phyloP scores from a whole-genome alignment of 2,329 filamentous ascomycete genomes.

The Aureobasidium melanogenum region DNA sequence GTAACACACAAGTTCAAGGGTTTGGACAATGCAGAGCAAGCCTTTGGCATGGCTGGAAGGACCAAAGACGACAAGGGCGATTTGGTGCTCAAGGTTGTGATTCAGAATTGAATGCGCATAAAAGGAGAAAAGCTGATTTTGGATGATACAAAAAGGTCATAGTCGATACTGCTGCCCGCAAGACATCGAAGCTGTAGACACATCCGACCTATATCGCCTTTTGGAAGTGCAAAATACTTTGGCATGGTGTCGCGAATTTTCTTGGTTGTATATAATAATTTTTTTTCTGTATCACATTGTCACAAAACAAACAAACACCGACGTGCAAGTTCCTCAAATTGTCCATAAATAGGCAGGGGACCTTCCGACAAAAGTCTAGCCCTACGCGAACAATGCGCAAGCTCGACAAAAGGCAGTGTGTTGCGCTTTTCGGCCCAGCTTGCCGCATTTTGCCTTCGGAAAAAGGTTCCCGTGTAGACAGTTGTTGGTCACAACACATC shows the following conservation, averaged over 20 bases:
- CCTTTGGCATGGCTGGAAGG: constrained; percentile 62
- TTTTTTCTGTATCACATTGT: too few relatives aligned
- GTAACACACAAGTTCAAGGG: constrained; percentile 66
- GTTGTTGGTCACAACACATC: background rate
- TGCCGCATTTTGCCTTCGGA: background rate
- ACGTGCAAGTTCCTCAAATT: too few relatives aligned
- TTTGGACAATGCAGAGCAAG: constrained; percentile 50
- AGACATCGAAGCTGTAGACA: background rate
- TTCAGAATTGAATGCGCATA: constrained; percentile 28
- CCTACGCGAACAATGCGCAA: too few relatives aligned
- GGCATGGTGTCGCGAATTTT: too few relatives aligned
- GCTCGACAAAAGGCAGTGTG: background rate
- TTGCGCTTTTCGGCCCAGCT: background rate
- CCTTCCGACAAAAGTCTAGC: too few relatives aligned
- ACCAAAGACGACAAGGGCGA: constrained; percentile 60
- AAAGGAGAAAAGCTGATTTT: background rate
- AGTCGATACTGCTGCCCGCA: background rate
- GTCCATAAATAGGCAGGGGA: too few relatives aligned
- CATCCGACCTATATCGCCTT: too few relatives aligned
- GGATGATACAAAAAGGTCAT: background rate
- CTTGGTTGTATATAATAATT: background rate
- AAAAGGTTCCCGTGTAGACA: background rate
- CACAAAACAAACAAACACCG: background rate
- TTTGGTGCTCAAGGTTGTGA: constrained; percentile 62
- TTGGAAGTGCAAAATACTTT: too few relatives aligned